Base-by-base conservation (phyloP, 2,329 filamentous ascomycete genomes). In the Cladosporium cucumerinum region DNA sequence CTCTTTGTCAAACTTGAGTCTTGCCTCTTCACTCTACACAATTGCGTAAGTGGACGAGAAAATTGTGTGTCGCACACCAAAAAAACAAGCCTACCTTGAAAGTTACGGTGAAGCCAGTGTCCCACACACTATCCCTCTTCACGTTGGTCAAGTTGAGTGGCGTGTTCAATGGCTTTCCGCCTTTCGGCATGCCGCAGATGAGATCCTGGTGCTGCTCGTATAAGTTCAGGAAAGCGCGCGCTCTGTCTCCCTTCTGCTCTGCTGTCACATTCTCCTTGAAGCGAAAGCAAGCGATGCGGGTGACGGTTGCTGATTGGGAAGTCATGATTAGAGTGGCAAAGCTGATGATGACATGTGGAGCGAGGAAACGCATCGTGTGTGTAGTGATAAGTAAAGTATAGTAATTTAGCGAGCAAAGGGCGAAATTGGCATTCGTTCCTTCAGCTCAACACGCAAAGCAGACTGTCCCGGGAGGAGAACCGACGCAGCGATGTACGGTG, bases 1-100 rank as follows among this genome's bases (percentile, higher is more conserved):
- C 39, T 64, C 61, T 6, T 52, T 57, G 46, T 64, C 61, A 36
- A 64, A 64, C 54, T 64, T 54, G n/a, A 57, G 32, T 11, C 61
- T 14, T 25, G 61, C 61, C 28, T 64, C 61, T 26, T 64, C 61
- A 26, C 61, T 64, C 61, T 64, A 14, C 14, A 26, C 12, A 36
- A 49, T 16, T 11, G 4, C 23, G 54, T 55, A 51, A 62, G 49
- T 23, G 30, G 5, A 11, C 8, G 11, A n/a, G 8, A 21, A 28
- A 10, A 2, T 2, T 12, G 3, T n/a, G 18, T 52, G 12, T 8
- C 26, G 36, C 18, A 2, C 4, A 21, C 51, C 2, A 54, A 5
- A 8, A 7, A 5, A 8, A 7, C 0, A 23, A 12, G 5, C 30
- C 26, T 5, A 64, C 61, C 61, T 64, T 64, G 36, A 64, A 64